Evolutionary conservation across 768 basidiomycete species (phyloP), one percentile per base, ranked within the genome.

Genomic region (Nidularia sp.): DNA sequence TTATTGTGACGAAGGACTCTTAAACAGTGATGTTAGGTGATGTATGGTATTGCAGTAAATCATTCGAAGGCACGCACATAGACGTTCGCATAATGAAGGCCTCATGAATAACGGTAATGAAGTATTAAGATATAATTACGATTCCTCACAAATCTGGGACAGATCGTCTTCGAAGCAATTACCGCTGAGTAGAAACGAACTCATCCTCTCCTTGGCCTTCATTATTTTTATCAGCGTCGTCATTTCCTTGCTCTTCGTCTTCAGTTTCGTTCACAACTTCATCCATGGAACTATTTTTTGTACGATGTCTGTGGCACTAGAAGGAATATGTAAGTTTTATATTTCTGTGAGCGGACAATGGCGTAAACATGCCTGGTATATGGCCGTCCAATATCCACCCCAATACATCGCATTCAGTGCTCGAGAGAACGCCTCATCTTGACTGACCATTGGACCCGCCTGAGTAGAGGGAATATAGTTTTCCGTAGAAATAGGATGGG

Each of bases 361-460:
- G 25, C 10, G 53, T 8, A 34, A 15, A 73, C 82, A 47, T 59
- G 88, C 90, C 63, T 92, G 85, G 61, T 91, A 92, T 45, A 90
- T 77, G 1, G 89, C 89, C 2, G 88, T 90, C 89, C 90, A 93
- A 64, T 92, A 93, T 15, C 90, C 90, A 22, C 77, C 75, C 90
- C 90, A 92, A 64, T 92, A 93, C 83, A 87, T 90, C 13, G 90
- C 88, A 32, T 76, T 78, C 60, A 90, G 57, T 4, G 89, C 90
- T 46, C 83, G 82, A 25, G 76, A 72, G 66, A 92, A 92, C 1
- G 88, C 88, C 59, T 92, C 87, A 55, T 92, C 88, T 57, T 79
- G 82, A 56, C 74, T 77, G 13, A 83, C 79, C 64, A 71, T 70
- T 2, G 63, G 56, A 6, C 68, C 73, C 5, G 68, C 57, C 10